phyloP scores from a whole-genome alignment of 768 basidiomycete genomes.

The Termitomyces eurrhizus region DNA sequence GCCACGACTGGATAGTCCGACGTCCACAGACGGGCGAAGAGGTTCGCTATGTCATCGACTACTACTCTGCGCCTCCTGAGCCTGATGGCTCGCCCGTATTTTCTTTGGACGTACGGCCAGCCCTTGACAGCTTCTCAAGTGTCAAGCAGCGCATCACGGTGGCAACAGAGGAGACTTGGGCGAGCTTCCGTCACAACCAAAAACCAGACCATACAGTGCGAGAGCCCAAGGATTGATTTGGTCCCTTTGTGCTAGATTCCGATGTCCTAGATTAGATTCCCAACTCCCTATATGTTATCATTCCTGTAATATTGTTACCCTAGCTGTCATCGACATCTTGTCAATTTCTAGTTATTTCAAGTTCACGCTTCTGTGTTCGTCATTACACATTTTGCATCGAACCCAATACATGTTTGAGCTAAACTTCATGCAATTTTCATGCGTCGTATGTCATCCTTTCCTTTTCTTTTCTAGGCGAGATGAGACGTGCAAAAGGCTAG shows the following conservation, averaged over 20 bases:
- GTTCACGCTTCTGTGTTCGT: neutral
- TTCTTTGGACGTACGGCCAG: slow-evolving; percentile 92
- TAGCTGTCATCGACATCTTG: neutral
- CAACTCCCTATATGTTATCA: neutral
- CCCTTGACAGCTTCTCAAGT: slow-evolving; percentile 80
- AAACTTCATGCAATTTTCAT: neutral
- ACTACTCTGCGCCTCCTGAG: slow-evolving; percentile 91
- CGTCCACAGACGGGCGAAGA: slow-evolving; percentile 76
- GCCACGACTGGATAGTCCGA: slow-evolving; percentile 96
- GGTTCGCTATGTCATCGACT: slow-evolving; percentile 96
- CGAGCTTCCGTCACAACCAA: slow-evolving; percentile 33
- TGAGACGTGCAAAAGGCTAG: neutral
- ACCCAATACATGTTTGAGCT: neutral
- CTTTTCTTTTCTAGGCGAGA: neutral
- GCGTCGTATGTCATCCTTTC: neutral
- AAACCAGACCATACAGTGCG: slow-evolving; percentile 18
- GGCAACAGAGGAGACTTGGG: slow-evolving; percentile 70
- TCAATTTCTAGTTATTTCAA: neutral
- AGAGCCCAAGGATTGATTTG: slow-evolving; percentile 12
- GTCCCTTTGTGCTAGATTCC: neutral
- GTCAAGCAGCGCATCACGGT: slow-evolving; percentile 67
- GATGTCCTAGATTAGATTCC: neutral
- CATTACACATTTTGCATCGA: neutral
- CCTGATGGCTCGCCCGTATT: slow-evolving; percentile 93
- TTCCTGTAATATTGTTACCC: neutral